A percentile compares a stretch with the other conserved stretches of the same genome.
These are phyloP conservation scores for Paramyrothecium roridum DNA, from an alignment of 2,329 filamentous ascomycete genomes.

Conservation along the genomic window DNA sequence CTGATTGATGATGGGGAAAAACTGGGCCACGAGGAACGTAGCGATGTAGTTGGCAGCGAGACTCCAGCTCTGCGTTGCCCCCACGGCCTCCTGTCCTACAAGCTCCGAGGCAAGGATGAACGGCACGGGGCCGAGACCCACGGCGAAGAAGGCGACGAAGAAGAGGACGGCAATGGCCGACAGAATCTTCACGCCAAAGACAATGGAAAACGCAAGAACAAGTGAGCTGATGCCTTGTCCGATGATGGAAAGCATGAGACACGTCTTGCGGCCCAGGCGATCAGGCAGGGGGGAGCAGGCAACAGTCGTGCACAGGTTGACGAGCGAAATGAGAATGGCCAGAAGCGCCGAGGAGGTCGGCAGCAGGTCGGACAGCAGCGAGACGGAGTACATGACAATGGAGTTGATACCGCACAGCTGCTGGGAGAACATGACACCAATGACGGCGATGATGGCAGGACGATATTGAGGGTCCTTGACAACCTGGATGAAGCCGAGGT, in stretches of 20 bases:
- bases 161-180: slow-evolving; percentile 78
- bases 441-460: slow-evolving; percentile 74
- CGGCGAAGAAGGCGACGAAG: slow-evolving; percentile 87
- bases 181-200: slow-evolving; percentile 66
- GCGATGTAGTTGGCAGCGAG: slow-evolving; percentile 85
- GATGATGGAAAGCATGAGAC: slow-evolving; percentile 75
- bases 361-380: slow-evolving; percentile 76
- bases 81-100: slow-evolving; percentile 85
- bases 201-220: slow-evolving; percentile 76
- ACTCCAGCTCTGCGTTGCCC: slow-evolving; percentile 85
- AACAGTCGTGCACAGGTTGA: slow-evolving; percentile 83
- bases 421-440: slow-evolving; percentile 89
- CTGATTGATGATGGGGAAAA: slow-evolving; percentile 85
- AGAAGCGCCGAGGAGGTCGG: slow-evolving; percentile 78
- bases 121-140: slow-evolving; percentile 88
- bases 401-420: slow-evolving; percentile 95
- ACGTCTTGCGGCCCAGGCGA: slow-evolving; percentile 81
- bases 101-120: slow-evolving; percentile 93
- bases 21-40: slow-evolving; percentile 90
- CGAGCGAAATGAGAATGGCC: slow-evolving; percentile 80
- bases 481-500: slow-evolving; percentile 63
- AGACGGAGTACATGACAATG: slow-evolving; percentile 98
- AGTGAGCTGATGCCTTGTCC: slow-evolving; percentile 82
- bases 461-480: slow-evolving; percentile 65
- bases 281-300: slow-evolving; percentile 83